phyloP scores from a whole-genome alignment of 1,139 yeast genomes.

The Saccharomycopsis crataegensis region DNA sequence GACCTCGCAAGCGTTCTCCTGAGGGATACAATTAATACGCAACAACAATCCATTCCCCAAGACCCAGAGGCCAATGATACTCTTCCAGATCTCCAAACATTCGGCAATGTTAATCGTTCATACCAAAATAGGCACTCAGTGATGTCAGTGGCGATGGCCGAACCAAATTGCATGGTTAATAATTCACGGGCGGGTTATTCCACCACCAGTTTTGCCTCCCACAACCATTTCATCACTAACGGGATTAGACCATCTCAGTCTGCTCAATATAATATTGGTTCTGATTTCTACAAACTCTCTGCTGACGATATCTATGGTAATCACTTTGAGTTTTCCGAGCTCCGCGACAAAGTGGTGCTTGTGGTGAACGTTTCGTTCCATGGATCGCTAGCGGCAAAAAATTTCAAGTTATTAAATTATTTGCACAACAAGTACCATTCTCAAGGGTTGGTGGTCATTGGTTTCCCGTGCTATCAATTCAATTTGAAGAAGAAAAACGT shows the following conservation, averaged over 20 bases:
- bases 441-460: constrained; percentile 37
- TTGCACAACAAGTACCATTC: constrained; percentile 36
- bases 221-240: constrained; percentile 15
- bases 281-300: constrained; percentile 31
- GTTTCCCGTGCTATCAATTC: constrained; percentile 47
- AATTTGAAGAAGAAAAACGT: neutral
- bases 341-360: constrained; percentile 42
- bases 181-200: too few relatives aligned
- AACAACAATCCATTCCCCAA: neutral
- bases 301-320: constrained; percentile 35
- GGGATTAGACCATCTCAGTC: constrained; percentile 9
- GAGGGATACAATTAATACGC: neutral
- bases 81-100: too few relatives aligned
- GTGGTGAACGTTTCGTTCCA: constrained; percentile 44
- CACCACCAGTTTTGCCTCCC: neutral
- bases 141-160: too few relatives aligned
- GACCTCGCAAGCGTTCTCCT: neutral
- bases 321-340: constrained; percentile 34
- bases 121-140: too few relatives aligned
- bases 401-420: constrained; percentile 41
- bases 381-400: constrained; percentile 43
- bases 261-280: constrained; percentile 3
- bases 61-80: neutral
- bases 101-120: too few relatives aligned
- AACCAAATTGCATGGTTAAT: too few relatives aligned